Percentiles rank a stretch among this genome's conserved stretches.
These are phyloP conservation scores for Xylaria grammica DNA, from an alignment of 495 filamentous ascomycete genomes.

Conservation along the genomic window DNA sequence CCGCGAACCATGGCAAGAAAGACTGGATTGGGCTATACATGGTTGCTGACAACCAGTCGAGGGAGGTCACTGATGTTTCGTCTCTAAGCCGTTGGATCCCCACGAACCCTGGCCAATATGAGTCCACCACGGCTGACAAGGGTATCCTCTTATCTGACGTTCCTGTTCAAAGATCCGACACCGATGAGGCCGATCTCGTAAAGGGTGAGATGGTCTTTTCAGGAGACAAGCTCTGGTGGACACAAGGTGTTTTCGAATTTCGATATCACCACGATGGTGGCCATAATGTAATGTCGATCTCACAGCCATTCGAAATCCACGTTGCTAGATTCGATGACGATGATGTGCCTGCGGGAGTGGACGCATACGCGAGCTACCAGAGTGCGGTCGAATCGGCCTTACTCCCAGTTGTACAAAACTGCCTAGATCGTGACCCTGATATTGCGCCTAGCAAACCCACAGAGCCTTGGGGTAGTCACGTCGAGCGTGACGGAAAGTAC, in stretches of 20 bases:
- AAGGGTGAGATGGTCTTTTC: conserved; percentile 84
- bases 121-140: conserved; percentile 74
- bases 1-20: conserved; percentile 85
- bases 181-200: conserved; percentile 55
- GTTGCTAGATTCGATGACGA: conserved; percentile 78
- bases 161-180: conserved; percentile 54
- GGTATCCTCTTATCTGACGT: conserved; percentile 77
- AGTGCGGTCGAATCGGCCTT: conserved; percentile 74
- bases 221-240: conserved; percentile 97
- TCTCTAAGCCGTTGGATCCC: conserved; percentile 92
- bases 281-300: conserved; percentile 96
- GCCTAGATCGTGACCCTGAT: conserved; percentile 89
- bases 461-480: conserved; percentile 80
- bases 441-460: conserved; percentile 82
- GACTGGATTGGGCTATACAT: conserved; percentile 97
- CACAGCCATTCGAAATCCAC: conserved; percentile 87
- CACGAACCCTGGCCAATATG: conserved; percentile 75
- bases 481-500: conserved; percentile 86
- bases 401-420: conserved; percentile 83
- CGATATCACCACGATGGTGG: conserved; percentile 94
- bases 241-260: conserved; percentile 92
- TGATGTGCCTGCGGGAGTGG: conserved; percentile 50
- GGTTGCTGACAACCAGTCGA: conserved; percentile 87
- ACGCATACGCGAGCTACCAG: conserved; percentile 31
- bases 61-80: conserved; percentile 80